phyloP scores from a whole-genome alignment of 2,329 filamentous ascomycete species.

The Aspergillus quadricinctus region DNA sequence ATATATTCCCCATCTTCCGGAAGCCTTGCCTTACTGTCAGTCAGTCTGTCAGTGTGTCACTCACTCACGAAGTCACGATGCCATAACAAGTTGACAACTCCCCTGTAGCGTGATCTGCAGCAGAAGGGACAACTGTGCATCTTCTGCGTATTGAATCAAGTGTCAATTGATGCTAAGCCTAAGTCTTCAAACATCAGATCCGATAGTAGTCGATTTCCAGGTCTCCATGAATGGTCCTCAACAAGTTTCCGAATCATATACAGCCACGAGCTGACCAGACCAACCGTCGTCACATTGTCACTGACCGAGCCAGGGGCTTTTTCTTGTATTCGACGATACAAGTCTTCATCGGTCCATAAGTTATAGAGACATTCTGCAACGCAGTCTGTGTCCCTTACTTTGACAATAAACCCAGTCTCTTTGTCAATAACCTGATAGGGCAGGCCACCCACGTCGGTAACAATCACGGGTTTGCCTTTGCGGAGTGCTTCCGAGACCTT shows the following conservation, averaged over 20 bases:
- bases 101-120: too few relatives aligned
- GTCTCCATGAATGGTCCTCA: not conserved
- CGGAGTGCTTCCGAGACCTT: conserved; percentile 82
- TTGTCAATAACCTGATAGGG: conserved; percentile 70
- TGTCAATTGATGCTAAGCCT: not conserved
- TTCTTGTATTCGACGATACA: conserved; percentile 63
- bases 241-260: not conserved
- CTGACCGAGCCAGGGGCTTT: conserved; percentile 64
- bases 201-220: not conserved
- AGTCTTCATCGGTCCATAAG: conserved; percentile 60
- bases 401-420: conserved; percentile 70
- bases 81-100: too few relatives aligned
- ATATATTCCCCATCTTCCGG: too few relatives aligned
- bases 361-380: conserved; percentile 64
- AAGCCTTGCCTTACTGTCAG: too few relatives aligned
- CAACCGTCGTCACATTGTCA: conserved; percentile 77
- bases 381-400: conserved; percentile 63
- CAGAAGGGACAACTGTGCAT: too few relatives aligned
- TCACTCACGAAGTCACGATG: too few relatives aligned
- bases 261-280: conserved; percentile 26
- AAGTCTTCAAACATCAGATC: not conserved
- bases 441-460: conserved; percentile 71
- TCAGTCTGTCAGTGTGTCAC: too few relatives aligned
- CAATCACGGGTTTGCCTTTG: conserved; percentile 73
- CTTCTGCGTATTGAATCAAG: not conserved